Conservation (phyloP, 148 eudicot species). For the Diospyros kaki region DNA sequence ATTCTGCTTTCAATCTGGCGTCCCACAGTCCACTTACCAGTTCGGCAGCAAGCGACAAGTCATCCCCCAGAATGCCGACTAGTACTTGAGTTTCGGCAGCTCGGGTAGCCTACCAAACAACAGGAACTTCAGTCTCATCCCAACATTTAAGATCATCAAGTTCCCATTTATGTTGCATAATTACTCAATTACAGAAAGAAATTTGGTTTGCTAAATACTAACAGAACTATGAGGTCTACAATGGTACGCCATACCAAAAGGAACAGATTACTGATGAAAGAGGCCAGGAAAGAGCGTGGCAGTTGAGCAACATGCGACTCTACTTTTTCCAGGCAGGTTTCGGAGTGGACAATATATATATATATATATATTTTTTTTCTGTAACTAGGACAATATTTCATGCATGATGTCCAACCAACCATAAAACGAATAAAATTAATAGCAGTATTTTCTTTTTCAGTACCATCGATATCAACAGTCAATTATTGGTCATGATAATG, state of each 20-base stretch:
- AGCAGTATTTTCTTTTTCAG: too few species aligned
- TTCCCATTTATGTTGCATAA: background rate
- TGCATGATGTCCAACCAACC: too few species aligned
- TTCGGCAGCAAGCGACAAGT: constrained; percentile 60
- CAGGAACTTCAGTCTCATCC: background rate
- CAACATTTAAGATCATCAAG: background rate
- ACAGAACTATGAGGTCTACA: background rate
- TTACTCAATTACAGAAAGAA: background rate
- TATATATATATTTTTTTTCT: too few species aligned
- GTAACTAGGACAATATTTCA: too few species aligned
- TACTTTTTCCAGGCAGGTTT: background rate
- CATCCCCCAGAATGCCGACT: constrained; percentile 71
- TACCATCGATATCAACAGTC: too few species aligned
- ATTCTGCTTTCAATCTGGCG: constrained; percentile 71
- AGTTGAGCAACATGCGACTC: background rate
- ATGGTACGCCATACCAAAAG: background rate
- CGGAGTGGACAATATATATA: too few species aligned
- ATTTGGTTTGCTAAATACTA: background rate
- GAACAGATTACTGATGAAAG: background rate
- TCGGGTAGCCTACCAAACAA: constrained; percentile 53
- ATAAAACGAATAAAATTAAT: too few species aligned
- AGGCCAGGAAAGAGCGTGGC: background rate
- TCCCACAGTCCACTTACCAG: constrained; percentile 67
- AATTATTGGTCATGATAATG: too few species aligned
- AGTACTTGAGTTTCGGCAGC: constrained; percentile 88